Conservation (phyloP, 2,329 filamentous ascomycete species). For the Huntiella decipiens region DNA sequence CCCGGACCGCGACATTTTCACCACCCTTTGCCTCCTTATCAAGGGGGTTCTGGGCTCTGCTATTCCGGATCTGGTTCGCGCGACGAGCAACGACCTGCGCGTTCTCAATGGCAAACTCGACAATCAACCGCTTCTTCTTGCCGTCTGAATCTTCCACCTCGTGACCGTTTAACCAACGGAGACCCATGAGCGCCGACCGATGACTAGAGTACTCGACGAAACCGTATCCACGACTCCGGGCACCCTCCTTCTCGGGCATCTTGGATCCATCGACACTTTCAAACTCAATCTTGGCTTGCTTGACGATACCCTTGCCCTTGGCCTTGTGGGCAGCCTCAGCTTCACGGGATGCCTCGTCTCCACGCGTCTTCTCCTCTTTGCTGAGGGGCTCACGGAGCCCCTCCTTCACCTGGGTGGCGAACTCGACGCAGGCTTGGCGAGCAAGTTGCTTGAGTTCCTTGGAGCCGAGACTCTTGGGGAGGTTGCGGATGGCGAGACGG, state of each 20-base stretch:
- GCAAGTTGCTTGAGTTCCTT: constrained; percentile 86
- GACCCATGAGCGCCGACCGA: constrained; percentile 81
- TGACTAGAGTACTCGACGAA: constrained; percentile 96
- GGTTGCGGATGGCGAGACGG: constrained; percentile 76
- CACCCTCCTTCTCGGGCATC: constrained; percentile 59
- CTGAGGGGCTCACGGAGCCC: constrained; percentile 60
- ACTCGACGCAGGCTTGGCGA: constrained; percentile 80
- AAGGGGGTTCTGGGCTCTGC: constrained; percentile 24
- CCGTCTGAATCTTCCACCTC: constrained; percentile 41
- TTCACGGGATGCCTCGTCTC: constrained; percentile 59
- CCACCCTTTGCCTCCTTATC: constrained; percentile 17
- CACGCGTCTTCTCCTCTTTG: constrained; percentile 72
- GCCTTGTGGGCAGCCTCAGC: constrained; percentile 62
- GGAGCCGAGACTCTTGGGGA: constrained; percentile 63
- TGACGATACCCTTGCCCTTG: constrained; percentile 72
- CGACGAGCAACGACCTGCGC: constrained; percentile 81
- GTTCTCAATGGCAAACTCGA: constrained; percentile 96
- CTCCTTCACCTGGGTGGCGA: constrained; percentile 72
- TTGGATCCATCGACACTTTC: constrained; percentile 76
- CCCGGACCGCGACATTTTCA: constrained; percentile 12
- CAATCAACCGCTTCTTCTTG: constrained; percentile 75
- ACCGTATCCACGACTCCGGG: constrained; percentile 79
- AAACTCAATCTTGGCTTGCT: constrained; percentile 87
- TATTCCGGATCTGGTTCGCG: constrained; percentile 8
- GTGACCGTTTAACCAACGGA: constrained; percentile 80